Evolutionary conservation across 805 yeast species (phyloP), one percentile per base, ranked within the genome.

Genomic region (Yarrowia sp.): DNA sequence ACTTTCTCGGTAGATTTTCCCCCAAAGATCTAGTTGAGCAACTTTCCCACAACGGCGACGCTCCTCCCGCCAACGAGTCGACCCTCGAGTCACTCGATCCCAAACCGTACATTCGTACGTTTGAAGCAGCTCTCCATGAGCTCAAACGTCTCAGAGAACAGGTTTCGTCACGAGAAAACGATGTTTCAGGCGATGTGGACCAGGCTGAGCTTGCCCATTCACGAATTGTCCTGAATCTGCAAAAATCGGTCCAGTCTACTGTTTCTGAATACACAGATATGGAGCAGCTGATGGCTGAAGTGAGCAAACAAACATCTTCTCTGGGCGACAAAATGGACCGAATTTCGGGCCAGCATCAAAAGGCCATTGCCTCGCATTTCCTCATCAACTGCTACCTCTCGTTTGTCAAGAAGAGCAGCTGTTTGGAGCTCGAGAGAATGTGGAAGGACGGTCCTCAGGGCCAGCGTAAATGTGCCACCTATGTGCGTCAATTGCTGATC

Each of bases 91-190:
- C 79, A 13, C 77, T 92, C 67, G 97, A 95, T 74, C 97, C 98
- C 1, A 92, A 91, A 74, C 98, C 98, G 1, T 95, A 91, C 75
- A 94, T 94, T 56, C 85, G 97, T 72, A 91, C 97, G 0, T 93
- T 95, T 76, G 98, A 94, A 75, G 86, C 93, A 0, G 91, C 95
- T 2, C 79, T 92, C 53, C 82, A 86, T 55, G 94, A 91, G 73
- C 79, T 94, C 71, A 85, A 86, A 72, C 81, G 81, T 61, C 78
- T 95, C 50, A 82, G 82, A 55, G 84, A 82, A 0, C 88, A 88
- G 52, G 85, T 92, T 2, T 75, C 78, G 5, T 75, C 76, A 15
- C 82, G 82, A 66, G 87, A 86, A 70, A 78, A 78, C 4, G 77
- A 78, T n/a, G 80, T 87, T 24, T 88, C 84, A 58, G 79, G 78